Base-by-base conservation (phyloP, 768 basidiomycete genomes). In the Panus rudis region DNA sequence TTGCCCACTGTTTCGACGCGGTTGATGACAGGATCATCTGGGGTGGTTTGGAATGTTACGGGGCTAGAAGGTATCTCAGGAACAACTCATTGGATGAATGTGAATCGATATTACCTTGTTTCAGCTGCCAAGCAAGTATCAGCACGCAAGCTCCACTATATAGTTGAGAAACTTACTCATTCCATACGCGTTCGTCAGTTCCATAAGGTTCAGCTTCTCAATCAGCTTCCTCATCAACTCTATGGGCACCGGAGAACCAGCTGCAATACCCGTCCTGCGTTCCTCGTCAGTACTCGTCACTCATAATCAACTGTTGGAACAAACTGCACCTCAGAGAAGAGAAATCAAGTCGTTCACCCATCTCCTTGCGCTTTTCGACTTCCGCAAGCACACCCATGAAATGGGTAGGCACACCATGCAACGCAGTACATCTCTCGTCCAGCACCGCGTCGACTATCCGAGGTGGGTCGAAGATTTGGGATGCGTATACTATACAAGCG, bases 391-490 rank as follows among this genome's bases (percentile, higher is more conserved):
- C 76, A 4, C 81, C 87, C 1, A 87, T 67, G 59, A 90, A 90
- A 57, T 91, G 88, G 0, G 88, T 91, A 0, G 88, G 88, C 4
- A 91, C 88, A 6, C 88, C 88, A 50, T 91, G 88, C 41, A 92
- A 63, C 0, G 81, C 83, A 0, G 86, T 89, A 41, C 87, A 90
- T 45, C 65, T 68, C 50, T 90, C 87, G 14, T 68, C 67, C 6
- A 71, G 59, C n/a, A 90, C 60, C 0, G 87, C 73, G 41, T 87
- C 79, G 7, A 91, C 80, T 38, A 87, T 80, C 1, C 78, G 68
- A 24, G 62, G 59, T 0, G 88, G 78, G 50, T 84, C 64, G 55
- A 72, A 90, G 2, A 69, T 66, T 27, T 76, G 72, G 1, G 84
- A 79, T 0, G 87, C 73, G 54, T 91, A 92, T 3, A 92, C 82